Base-by-base conservation (phyloP, 371 early-diverging fungal genomes). In the Circinella minor region DNA sequence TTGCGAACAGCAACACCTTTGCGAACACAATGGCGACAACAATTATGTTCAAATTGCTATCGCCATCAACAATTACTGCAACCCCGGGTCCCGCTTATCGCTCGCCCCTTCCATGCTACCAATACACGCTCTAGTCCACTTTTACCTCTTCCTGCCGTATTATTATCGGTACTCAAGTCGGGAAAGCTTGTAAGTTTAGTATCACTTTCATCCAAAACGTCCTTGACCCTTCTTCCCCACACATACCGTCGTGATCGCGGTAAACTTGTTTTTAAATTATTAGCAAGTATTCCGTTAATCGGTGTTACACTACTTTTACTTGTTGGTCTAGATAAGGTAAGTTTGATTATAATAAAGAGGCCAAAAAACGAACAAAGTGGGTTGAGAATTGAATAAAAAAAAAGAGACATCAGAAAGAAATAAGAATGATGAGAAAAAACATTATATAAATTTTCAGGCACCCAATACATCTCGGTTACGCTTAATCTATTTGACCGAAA, bases 391-490 rank as follows among this genome's bases (percentile, higher is more conserved):
- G 43, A 3, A 2, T 0, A 43, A 43, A 43, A 43, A 43, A 43
- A 43, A 11, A 3, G 43, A 43, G 43, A 43, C 11, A 43, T 43
- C 11, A 9, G 43, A 43, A 43, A 43, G 11, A 27, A 20, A 20
- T 65, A 51, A 5, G 43, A 34, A n/a, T 62, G 17, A 47, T 55
- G 27, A 62, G 51, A 46, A 60, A 47, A 34, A 17, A 1, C 18
- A 20, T 9, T 43, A 37, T 51, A n/a, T 17, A 51, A 51, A 51
- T 17, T 15, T 18, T 49, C 46, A 81, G 76, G 89, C 89, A 67
- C 87, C 87, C 20, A 89, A 89, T 63, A 89, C 89, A 1, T 83
- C 82, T 0, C 77, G 89, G 43, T 75, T 87, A 72, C 75, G 89
- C 51, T 75, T 89, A 20, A 71, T 87, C 54, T 87, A 84, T 64